phyloP scores from a whole-genome alignment of 768 basidiomycete genomes.

The Xanthoconium stramineum region DNA sequence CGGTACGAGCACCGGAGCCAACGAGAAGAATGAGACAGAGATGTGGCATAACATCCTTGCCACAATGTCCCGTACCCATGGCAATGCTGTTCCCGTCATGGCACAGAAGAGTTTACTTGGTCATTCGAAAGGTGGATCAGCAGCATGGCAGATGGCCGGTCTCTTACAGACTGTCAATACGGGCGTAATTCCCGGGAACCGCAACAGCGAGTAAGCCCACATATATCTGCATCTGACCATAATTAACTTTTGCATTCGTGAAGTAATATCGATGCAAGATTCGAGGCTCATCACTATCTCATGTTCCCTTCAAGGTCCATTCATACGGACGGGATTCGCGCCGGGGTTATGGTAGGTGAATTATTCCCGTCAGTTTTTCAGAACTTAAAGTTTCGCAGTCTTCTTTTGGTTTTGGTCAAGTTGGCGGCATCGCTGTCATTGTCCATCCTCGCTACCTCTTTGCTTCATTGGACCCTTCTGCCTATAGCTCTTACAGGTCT shows the following conservation, averaged over 20 bases:
- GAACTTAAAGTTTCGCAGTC: conserved; percentile 45
- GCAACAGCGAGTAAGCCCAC: conserved; percentile 85
- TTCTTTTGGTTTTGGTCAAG: conserved; percentile 98
- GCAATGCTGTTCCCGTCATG: conserved; percentile 96
- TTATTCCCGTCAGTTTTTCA: not conserved
- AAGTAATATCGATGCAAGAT: conserved; percentile 91
- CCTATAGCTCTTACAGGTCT: conserved; percentile 72
- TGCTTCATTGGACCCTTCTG: conserved; percentile 74
- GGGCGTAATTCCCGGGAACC: conserved; percentile 91
- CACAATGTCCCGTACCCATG: conserved; percentile 83
- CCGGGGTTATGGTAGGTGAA: conserved; percentile 73
- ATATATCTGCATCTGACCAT: not conserved
- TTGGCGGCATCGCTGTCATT: conserved; percentile 87
- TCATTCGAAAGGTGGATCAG: conserved; percentile 98
- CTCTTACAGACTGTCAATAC: conserved; percentile 80
- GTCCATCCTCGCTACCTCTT: conserved; percentile 90
- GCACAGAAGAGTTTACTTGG: conserved; percentile 98
- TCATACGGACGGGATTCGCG: conserved; percentile 87
- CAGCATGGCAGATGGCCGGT: conserved; percentile 95
- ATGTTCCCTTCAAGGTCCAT: conserved; percentile 98
- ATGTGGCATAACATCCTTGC: conserved; percentile 96
- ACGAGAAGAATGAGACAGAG: conserved; percentile 96
- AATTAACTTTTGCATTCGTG: not conserved
- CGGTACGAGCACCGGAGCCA: conserved; percentile 84
- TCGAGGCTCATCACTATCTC: conserved; percentile 84